Evolutionary conservation across 106 monocot species (phyloP).

Genomic region (Narthecium ossifragum): DNA sequence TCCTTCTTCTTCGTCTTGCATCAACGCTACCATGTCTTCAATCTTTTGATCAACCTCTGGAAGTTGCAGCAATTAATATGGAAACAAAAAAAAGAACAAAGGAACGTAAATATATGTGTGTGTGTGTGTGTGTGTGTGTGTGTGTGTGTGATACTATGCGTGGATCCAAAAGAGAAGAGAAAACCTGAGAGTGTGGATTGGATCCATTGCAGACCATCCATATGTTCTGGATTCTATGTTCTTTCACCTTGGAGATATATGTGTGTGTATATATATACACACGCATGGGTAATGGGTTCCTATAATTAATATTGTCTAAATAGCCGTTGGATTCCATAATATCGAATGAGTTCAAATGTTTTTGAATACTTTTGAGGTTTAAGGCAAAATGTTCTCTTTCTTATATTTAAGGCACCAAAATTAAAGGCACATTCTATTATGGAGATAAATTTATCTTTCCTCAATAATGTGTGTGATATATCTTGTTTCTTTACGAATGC

Average conservation of each 20-base stretch:
- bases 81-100: neutral
- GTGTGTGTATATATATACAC: neutral
- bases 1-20: neutral
- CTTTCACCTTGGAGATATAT: neutral
- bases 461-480: too few relatives aligned
- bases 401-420: too few relatives aligned
- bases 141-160: neutral
- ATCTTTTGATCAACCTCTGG: slow-evolving; percentile 1
- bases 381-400: neutral
- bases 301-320: too few relatives aligned
- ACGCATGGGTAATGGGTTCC: too few relatives aligned
- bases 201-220: neutral
- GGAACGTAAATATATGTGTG: neutral
- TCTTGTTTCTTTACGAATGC: too few relatives aligned
- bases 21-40: neutral
- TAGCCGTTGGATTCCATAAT: too few relatives aligned
- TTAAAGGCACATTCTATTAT: too few relatives aligned
- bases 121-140: neutral
- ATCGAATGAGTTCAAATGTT: neutral
- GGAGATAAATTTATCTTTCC: too few relatives aligned
- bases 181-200: neutral
- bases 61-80: neutral
- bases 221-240: neutral
- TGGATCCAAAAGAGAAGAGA: neutral
- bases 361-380: neutral